Percentiles rank a stretch among this genome's conserved stretches.
Evolutionary conservation across 495 filamentous ascomycete genomes (phyloP).

Genomic region (Darksidea phi): DNA sequence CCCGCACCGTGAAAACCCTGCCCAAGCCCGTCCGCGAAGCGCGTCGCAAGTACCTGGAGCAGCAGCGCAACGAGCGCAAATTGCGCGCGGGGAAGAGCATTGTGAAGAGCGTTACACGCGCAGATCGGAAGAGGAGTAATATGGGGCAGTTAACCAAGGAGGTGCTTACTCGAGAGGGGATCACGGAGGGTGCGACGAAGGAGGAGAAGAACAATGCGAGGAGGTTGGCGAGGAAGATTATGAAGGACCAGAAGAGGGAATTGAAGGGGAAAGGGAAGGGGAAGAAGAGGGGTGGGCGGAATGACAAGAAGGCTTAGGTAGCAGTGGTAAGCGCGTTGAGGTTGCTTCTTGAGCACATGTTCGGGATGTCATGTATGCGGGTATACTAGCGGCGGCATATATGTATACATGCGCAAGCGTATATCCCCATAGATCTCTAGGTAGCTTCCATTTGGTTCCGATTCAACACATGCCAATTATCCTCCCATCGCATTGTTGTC

Average conservation of each 20-base stretch:
- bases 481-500: too few relatives aligned
- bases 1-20: slow-evolving; percentile 25
- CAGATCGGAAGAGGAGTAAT: slow-evolving; percentile 8
- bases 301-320: slow-evolving; percentile 27
- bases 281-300: slow-evolving; percentile 21
- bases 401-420: too few relatives aligned
- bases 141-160: neutral
- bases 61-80: slow-evolving; percentile 8
- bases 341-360: too few relatives aligned
- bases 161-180: slow-evolving; percentile 10
- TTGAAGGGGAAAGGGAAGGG: slow-evolving; percentile 30
- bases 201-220: slow-evolving; percentile 20
- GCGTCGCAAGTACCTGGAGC: slow-evolving; percentile 9
- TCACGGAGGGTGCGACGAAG: slow-evolving; percentile 12
- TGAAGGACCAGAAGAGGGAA: slow-evolving; percentile 35
- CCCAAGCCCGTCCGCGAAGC: slow-evolving; percentile 29
- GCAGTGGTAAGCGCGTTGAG: too few relatives aligned
- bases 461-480: too few relatives aligned
- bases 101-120: neutral
- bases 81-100: neutral
- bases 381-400: too few relatives aligned
- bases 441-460: too few relatives aligned
- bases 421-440: too few relatives aligned
- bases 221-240: slow-evolving; percentile 28
- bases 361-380: too few relatives aligned